phyloP scores from a whole-genome alignment of 148 eudicot genomes.

The Rhododendron mucronatum region DNA sequence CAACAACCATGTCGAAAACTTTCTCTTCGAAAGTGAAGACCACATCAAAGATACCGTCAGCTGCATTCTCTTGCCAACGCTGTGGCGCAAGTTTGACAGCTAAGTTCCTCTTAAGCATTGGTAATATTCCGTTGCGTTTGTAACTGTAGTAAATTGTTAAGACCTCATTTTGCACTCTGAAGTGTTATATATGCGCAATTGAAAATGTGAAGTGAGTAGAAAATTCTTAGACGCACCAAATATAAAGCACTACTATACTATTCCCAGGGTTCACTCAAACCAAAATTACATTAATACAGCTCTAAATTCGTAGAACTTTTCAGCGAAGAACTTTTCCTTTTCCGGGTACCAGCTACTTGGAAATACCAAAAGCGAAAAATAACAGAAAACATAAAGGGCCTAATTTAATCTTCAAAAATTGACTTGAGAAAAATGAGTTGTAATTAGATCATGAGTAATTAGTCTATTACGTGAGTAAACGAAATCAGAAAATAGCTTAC shows the following conservation, averaged over 20 bases:
- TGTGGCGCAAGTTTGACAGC: slow-evolving; percentile 86
- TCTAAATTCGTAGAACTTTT: neutral
- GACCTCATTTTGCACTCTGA: slow-evolving; percentile 9
- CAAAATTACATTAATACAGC: neutral
- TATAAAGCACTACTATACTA: neutral
- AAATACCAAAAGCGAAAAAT: neutral
- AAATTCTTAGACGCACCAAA: neutral
- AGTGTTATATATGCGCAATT: neutral
- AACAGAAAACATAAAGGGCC: neutral
- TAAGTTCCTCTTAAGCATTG: slow-evolving; percentile 86
- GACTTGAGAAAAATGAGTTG: neutral
- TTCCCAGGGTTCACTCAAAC: neutral
- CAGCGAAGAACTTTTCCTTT: neutral
- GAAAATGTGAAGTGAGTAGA: neutral
- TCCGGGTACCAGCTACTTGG: neutral
- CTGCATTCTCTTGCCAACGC: slow-evolving; percentile 95
- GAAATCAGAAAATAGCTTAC: neutral
- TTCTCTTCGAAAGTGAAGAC: slow-evolving; percentile 88
- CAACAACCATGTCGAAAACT: slow-evolving; percentile 94
- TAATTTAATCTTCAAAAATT: neutral
- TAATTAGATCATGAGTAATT: neutral
- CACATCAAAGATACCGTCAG: slow-evolving; percentile 80
- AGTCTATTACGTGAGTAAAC: neutral
- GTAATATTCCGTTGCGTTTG: slow-evolving; percentile 90
- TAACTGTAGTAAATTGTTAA: slow-evolving; percentile 44